Evolutionary conservation across 108 stramenopile genomes (phyloP).

Genomic region (Cyclostephanos tholiformis): DNA sequence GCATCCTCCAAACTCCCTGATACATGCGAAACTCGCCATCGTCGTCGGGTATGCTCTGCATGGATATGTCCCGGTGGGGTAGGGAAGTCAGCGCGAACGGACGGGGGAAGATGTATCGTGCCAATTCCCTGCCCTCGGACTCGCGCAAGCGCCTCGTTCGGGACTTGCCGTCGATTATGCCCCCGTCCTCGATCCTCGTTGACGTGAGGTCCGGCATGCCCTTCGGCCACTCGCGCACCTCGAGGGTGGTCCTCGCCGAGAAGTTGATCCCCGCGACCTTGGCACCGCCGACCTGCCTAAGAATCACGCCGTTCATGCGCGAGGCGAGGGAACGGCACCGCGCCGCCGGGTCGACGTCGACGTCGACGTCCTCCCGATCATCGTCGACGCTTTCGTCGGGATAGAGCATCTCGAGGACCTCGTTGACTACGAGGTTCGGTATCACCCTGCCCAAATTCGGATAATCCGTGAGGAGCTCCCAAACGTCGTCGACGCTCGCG

Average conservation of each 20-base stretch:
- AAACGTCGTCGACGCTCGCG: constrained; percentile 78
- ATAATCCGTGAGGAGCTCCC: constrained; percentile 86
- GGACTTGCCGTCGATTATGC: constrained; percentile 65
- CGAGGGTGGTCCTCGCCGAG: constrained; percentile 78
- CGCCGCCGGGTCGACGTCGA: constrained; percentile 39
- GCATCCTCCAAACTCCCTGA: constrained; percentile 93
- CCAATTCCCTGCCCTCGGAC: constrained; percentile 49
- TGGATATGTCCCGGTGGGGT: constrained; percentile 85
- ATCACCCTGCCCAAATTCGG: constrained; percentile 76
- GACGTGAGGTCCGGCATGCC: constrained; percentile 84
- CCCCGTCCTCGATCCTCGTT: constrained; percentile 70
- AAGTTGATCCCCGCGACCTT: constrained; percentile 90
- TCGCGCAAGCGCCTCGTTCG: constrained; percentile 59
- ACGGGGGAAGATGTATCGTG: constrained; percentile 80
- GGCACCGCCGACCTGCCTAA: constrained; percentile 87
- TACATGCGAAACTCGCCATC: constrained; percentile 91
- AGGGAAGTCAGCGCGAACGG: constrained; percentile 77
- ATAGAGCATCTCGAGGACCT: constrained; percentile 67
- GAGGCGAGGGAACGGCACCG: constrained; percentile 61
- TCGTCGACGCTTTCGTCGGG: constrained; percentile 10
- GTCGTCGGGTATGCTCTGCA: constrained; percentile 84
- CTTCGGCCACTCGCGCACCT: constrained; percentile 86
- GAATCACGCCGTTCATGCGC: constrained; percentile 72
- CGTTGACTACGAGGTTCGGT: constrained; percentile 84
- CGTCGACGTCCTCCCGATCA: neutral